Conservation (phyloP, 1,284 basidiomycete species). For the Leccinum subspadiceum region DNA sequence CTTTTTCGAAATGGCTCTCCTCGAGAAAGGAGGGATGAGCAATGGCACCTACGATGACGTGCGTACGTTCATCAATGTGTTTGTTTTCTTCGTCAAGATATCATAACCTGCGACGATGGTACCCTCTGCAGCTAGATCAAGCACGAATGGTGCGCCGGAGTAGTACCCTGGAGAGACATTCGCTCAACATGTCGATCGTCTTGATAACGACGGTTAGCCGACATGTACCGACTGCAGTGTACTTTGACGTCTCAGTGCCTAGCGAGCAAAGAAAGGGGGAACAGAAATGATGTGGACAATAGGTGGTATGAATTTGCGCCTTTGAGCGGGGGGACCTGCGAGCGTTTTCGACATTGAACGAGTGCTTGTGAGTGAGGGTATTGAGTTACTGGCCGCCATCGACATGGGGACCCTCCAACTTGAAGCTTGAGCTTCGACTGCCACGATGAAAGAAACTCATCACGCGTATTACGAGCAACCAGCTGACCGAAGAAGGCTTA, state of each 20-base stretch:
- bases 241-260: conserved; percentile 29
- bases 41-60: conserved; percentile 40
- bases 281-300: background rate
- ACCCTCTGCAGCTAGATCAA: conserved; percentile 43
- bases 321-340: conserved; percentile 35
- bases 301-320: background rate
- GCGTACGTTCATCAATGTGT: background rate
- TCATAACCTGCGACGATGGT: conserved; percentile 42
- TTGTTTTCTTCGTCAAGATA: background rate
- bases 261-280: background rate
- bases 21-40: conserved; percentile 54
- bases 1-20: conserved; percentile 47
- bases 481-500: background rate
- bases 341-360: conserved; percentile 33
- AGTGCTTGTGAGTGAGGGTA: background rate
- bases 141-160: conserved; percentile 51
- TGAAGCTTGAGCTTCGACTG: background rate
- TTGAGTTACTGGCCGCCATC: background rate
- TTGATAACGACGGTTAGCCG: too few species aligned
- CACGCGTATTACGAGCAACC: background rate
- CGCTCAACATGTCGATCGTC: background rate
- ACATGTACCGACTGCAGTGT: conserved; percentile 36
- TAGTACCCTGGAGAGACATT: conserved; percentile 44
- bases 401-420: background rate
- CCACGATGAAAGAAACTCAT: background rate